A percentile compares a stretch with the other conserved stretches of the same genome.
These are phyloP conservation scores for Exophiala calicioides DNA, from an alignment of 2,329 filamentous ascomycete genomes.

Conservation along the genomic window DNA sequence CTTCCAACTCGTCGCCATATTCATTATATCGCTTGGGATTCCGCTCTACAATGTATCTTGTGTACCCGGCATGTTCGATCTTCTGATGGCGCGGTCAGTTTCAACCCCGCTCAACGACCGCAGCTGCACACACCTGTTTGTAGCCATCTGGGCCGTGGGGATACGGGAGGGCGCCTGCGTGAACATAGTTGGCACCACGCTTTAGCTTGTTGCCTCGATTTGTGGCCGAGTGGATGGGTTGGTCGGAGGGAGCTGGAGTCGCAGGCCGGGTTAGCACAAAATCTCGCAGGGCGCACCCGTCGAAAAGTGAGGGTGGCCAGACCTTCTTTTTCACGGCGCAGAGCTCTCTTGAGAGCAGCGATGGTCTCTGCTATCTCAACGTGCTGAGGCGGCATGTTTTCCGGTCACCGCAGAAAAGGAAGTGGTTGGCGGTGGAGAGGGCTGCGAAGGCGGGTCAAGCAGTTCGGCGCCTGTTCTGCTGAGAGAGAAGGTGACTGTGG, in stretches of 20 bases:
- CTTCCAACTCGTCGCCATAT: conserved; percentile 64
- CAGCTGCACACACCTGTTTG: conserved; percentile 50
- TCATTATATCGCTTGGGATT: conserved; percentile 64
- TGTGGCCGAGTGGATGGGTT: conserved; percentile 55
- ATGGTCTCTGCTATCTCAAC: conserved; percentile 54
- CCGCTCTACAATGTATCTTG: conserved; percentile 58
- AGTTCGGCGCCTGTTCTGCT: background rate
- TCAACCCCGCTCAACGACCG: background rate
- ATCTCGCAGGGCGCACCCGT: background rate
- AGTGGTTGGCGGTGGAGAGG: background rate
- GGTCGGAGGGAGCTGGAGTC: conserved; percentile 43
- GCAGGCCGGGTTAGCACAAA: conserved; percentile 11
- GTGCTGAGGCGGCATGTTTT: conserved; percentile 31
- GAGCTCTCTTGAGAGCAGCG: conserved; percentile 55
- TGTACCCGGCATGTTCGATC: conserved; percentile 64
- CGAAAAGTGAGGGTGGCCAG: conserved; percentile 17
- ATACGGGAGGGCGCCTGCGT: conserved; percentile 56
- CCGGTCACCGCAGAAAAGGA: background rate
- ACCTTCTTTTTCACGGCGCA: conserved; percentile 51
- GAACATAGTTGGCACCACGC: conserved; percentile 58
- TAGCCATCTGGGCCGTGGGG: conserved; percentile 54
- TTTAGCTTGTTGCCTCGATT: conserved; percentile 65
- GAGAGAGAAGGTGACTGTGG: background rate
- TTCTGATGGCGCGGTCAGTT: conserved; percentile 43
- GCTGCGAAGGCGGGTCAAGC: background rate